Evolutionary conservation across 176 grass and related monocot species (phyloP).

Genomic region (Zoysia pacifica): DNA sequence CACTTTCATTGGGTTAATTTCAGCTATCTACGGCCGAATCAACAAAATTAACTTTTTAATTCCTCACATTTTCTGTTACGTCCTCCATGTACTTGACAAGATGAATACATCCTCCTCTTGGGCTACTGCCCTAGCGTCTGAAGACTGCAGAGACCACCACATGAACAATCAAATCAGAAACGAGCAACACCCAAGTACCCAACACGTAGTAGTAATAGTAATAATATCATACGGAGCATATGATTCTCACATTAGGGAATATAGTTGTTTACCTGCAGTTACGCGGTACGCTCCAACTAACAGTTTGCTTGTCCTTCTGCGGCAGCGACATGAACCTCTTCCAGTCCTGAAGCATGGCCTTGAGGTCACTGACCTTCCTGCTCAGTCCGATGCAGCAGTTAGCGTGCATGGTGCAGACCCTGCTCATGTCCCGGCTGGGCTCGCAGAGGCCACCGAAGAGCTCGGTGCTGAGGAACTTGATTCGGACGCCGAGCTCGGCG

Average conservation of each 20-base stretch:
- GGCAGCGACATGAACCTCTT: constrained; percentile 58
- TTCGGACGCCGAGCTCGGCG: constrained; percentile 38
- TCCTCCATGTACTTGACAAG: not conserved
- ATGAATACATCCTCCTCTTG: not conserved
- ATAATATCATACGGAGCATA: not conserved
- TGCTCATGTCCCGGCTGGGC: constrained; percentile 44
- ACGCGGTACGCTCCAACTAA: constrained; percentile 55
- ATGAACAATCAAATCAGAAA: constrained; percentile 19
- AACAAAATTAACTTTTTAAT: not conserved
- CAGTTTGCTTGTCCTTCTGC: not conserved
- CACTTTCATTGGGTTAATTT: not conserved
- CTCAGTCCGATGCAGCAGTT: constrained; percentile 76
- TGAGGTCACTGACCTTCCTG: constrained; percentile 60
- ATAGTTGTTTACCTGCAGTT: constrained; percentile 58
- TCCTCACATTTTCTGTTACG: not conserved
- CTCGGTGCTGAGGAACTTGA: constrained; percentile 69
- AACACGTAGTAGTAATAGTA: no score
- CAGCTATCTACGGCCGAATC: constrained; percentile 4
- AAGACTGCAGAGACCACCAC: constrained; percentile 31
- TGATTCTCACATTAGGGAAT: no score
- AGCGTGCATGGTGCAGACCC: constrained; percentile 77
- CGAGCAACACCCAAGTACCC: not conserved
- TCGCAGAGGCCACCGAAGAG: constrained; percentile 74
- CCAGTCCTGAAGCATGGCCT: constrained; percentile 71
- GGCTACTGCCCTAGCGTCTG: constrained; percentile 20